phyloP scores from a whole-genome alignment of 1,139 yeast genomes.

The Keqinozyma sinolaborantium region DNA sequence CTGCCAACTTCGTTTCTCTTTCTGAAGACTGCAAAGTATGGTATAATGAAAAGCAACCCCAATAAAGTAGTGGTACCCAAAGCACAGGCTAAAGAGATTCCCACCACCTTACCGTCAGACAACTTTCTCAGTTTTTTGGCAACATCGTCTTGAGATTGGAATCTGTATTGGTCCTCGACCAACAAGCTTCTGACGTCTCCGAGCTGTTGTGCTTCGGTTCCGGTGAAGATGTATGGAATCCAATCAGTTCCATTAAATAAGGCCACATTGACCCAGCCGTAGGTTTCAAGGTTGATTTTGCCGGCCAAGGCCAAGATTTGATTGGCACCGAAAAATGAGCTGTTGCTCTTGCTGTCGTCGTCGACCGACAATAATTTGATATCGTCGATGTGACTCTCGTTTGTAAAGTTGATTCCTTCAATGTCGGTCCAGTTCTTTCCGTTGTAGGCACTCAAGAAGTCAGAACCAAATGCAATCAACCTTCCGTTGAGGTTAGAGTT shows the following conservation, averaged over 20 bases:
- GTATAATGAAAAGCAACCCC: slow-evolving; percentile 59
- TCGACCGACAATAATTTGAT: slow-evolving; percentile 36
- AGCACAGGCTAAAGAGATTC: slow-evolving; percentile 85
- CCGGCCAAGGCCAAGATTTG: slow-evolving; percentile 65
- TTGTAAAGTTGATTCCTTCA: slow-evolving; percentile 26
- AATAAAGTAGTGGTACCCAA: slow-evolving; percentile 72
- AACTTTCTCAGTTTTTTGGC: slow-evolving; percentile 16
- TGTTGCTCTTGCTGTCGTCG: slow-evolving; percentile 23
- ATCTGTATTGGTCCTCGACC: slow-evolving; percentile 33
- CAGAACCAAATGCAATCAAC: slow-evolving; percentile 53
- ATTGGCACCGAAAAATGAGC: slow-evolving; percentile 35
- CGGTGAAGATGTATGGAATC: slow-evolving; percentile 59
- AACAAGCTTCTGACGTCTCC: slow-evolving; percentile 34
- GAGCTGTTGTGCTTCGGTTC: slow-evolving; percentile 14
- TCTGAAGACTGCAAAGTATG: slow-evolving; percentile 47
- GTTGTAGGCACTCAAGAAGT: slow-evolving; percentile 47
- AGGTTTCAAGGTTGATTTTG: slow-evolving; percentile 41
- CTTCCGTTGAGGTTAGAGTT: slow-evolving; percentile 37
- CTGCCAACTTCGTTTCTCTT: slow-evolving; percentile 31
- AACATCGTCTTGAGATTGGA: slow-evolving; percentile 37
- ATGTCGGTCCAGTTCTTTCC: slow-evolving; percentile 45
- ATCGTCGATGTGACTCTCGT: slow-evolving; percentile 32
- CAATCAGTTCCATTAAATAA: slow-evolving; percentile 67
- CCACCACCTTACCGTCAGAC: slow-evolving; percentile 73
- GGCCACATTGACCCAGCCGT: slow-evolving; percentile 67